These are phyloP conservation scores for Hortaea sp. DNA, from an alignment of 2,329 filamentous ascomycete species.

Conservation along the genomic window DNA sequence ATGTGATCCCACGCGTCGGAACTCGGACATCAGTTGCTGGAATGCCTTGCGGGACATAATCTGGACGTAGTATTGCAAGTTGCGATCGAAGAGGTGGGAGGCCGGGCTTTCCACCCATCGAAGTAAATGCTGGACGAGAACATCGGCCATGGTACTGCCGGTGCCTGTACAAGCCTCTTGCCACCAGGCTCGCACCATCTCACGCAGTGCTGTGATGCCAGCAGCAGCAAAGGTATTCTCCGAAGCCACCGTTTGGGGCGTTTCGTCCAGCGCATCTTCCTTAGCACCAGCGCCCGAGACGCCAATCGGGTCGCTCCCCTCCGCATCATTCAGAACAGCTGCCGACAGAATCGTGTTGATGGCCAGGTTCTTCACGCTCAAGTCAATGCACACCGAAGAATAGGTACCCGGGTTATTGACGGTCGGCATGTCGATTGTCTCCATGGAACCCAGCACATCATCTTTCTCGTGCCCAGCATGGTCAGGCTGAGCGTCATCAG, in stretches of 20 bases:
- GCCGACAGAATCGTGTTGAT: slow-evolving; percentile 98
- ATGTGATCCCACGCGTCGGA: slow-evolving; percentile 86
- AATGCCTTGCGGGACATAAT: slow-evolving; percentile 98
- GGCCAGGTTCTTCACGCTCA: slow-evolving; percentile 85
- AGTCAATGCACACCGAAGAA: slow-evolving; percentile 88
- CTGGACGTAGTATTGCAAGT: slow-evolving; percentile 92
- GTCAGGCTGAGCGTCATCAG: slow-evolving; percentile 72
- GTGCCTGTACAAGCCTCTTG: slow-evolving; percentile 54
- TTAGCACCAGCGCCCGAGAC: slow-evolving; percentile 65
- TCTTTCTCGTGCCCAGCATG: slow-evolving; percentile 95
- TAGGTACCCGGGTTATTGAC: slow-evolving; percentile 92
- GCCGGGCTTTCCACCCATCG: slow-evolving; percentile 93
- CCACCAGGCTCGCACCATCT: slow-evolving; percentile 99
- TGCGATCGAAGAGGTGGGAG: slow-evolving; percentile 90
- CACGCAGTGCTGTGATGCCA: slow-evolving; percentile 78
- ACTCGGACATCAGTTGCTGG: slow-evolving; percentile 93
- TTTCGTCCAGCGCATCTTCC: slow-evolving; percentile 51
- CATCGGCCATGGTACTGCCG: slow-evolving; percentile 84
- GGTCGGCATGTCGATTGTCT: slow-evolving; percentile 77
- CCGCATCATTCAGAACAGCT: slow-evolving; percentile 90
- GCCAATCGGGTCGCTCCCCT: slow-evolving; percentile 76
- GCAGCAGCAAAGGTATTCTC: slow-evolving; percentile 91
- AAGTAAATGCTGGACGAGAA: slow-evolving; percentile 93
- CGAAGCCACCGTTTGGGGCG: slow-evolving; percentile 62
- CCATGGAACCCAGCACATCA: slow-evolving; percentile 71